Evolutionary conservation across 2,329 filamentous ascomycete genomes (phyloP), one percentile per base, ranked within the genome.

Genomic region (Samsoniella hepiali): DNA sequence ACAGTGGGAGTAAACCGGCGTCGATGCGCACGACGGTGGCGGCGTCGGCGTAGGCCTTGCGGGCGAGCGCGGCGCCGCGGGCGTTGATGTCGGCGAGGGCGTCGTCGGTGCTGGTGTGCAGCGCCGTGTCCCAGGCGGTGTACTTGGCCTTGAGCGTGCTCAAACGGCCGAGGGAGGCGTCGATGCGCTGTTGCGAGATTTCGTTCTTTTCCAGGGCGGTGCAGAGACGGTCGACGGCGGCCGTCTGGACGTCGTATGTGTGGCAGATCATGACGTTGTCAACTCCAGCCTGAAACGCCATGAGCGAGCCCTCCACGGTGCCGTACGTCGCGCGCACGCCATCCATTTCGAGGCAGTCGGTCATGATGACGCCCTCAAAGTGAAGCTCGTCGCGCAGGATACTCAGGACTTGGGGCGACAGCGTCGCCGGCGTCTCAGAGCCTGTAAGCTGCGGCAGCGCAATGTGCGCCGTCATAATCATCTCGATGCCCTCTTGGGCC

Each of bases 211-310:
- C 59, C 4, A 71, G 7, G 5, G 69, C 69, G 1, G 64, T 56
- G 29, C 68, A 71, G 22, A 71, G 32, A 22, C 69, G 66, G 53
- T 71, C 69, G n/a, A 71, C 55, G 8, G 69, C 66, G 1, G 65
- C 68, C 3, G 68, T 57, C 58, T 71, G 69, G 13, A 69, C 66
- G 10, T 69, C 65, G 56, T 66, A 69, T 0, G 69, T 71, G 55
- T 71, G 69, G 65, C 69, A 71, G 38, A 71, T 70, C 69, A 71
- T 70, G 63, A 69, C 67, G 51, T 68, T 71, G 61, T 71, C 69
- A 17, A 69, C 69, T 3, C 69, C 69, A 17, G 69, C 69, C 54
- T 70, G 62, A 31, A 71, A 64, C 3, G 69, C 69, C 66, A 69
- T 65, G 8, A 71, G 56, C 5, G 69, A 61, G 1, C 68, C 68